Percentiles rank a stretch among this genome's conserved stretches.
Evolutionary conservation across 1,139 yeast species (phyloP).

Genomic region (Candida pseudoviswanathii): DNA sequence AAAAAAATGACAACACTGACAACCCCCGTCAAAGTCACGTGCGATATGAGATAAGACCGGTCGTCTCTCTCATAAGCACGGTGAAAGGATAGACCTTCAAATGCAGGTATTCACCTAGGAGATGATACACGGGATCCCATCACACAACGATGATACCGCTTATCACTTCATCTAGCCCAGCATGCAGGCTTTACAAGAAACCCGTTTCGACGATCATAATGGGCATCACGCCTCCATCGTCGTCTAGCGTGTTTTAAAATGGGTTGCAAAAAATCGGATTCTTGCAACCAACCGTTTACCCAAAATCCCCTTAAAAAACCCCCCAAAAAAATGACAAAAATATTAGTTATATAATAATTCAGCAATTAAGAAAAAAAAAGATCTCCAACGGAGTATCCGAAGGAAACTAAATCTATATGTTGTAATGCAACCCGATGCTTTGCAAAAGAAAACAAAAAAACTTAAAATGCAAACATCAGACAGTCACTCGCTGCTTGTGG

Average conservation of each 20-base stretch:
- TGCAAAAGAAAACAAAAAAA: too few species aligned
- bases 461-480: too few species aligned
- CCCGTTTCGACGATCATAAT: slow-evolving; percentile 1
- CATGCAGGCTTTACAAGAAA: background rate
- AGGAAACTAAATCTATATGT: background rate
- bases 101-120: slow-evolving; percentile 1
- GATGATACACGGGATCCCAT: background rate
- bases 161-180: background rate
- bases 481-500: slow-evolving; percentile 4
- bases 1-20: background rate
- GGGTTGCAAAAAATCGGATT: slow-evolving; percentile 1
- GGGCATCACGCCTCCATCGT: background rate
- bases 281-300: background rate
- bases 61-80: background rate
- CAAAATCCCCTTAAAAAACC: background rate
- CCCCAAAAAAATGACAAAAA: background rate
- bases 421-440: background rate
- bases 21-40: background rate
- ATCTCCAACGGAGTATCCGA: background rate
- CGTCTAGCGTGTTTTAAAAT: too few species aligned
- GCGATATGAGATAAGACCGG: background rate
- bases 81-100: background rate
- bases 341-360: background rate
- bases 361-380: background rate
- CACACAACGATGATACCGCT: background rate